These are phyloP conservation scores for Psilocybe azurescens DNA, from an alignment of 768 basidiomycete genomes.

Conservation along the genomic window DNA sequence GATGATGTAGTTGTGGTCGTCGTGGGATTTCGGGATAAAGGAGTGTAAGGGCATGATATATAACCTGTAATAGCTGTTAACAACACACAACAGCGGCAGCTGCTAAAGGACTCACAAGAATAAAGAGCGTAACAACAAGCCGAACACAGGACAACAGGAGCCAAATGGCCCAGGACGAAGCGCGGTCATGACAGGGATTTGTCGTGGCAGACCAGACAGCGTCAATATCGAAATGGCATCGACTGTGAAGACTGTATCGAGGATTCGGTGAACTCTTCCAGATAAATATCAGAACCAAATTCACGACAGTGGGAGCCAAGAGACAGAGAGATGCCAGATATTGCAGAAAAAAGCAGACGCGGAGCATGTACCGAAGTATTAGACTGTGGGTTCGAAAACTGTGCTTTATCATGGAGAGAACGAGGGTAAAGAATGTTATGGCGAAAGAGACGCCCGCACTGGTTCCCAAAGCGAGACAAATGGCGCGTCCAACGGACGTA, in stretches of 20 bases:
- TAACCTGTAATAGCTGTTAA: conserved; percentile 15
- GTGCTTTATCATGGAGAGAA: conserved; percentile 46
- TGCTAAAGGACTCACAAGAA: conserved; percentile 52
- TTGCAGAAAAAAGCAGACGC: conserved; percentile 38
- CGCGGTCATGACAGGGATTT: conserved; percentile 29
- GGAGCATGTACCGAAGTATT: conserved; percentile 35
- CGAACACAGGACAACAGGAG: conserved; percentile 56
- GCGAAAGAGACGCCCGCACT: conserved; percentile 47
- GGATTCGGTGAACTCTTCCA: conserved; percentile 51
- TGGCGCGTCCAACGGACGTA: conserved; percentile 43
- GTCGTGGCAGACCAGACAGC: conserved; percentile 58
- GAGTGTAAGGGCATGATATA: conserved; percentile 22
- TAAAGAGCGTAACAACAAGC: conserved; percentile 51
- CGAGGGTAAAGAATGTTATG: conserved; percentile 39
- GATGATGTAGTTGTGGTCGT: conserved; percentile 21
- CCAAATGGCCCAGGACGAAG: conserved; percentile 59
- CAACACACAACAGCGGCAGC: neutral
- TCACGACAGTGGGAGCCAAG: conserved; percentile 56
- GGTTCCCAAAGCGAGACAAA: conserved; percentile 55
- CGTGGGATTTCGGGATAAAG: conserved; percentile 17
- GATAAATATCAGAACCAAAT: conserved; percentile 55
- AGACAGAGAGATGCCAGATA: conserved; percentile 52
- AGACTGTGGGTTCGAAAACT: conserved; percentile 38
- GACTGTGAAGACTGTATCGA: conserved; percentile 40
- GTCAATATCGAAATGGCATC: conserved; percentile 57